Percentiles rank a stretch among this genome's conserved stretches.
phyloP scores from a whole-genome alignment of 2,329 filamentous ascomycete species.

The Cytospora schulzeri region DNA sequence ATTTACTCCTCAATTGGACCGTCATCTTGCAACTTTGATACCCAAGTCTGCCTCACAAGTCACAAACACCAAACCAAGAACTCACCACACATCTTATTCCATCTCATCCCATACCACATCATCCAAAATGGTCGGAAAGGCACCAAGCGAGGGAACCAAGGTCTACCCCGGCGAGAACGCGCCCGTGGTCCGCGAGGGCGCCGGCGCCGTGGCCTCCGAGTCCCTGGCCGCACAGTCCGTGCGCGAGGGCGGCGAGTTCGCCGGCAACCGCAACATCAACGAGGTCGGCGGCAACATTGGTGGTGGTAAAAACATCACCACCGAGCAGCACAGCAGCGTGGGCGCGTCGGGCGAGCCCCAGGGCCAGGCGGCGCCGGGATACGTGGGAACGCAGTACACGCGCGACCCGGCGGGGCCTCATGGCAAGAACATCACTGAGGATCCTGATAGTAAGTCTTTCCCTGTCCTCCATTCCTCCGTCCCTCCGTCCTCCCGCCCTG shows the following conservation, averaged over 20 bases:
- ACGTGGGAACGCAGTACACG: conserved; percentile 26
- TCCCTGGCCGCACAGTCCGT: conserved; percentile 78
- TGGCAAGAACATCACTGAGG: conserved; percentile 35
- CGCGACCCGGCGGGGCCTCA: conserved; percentile 30
- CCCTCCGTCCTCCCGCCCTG: too few species aligned
- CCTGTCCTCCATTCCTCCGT: too few species aligned
- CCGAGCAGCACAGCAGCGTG: conserved; percentile 1
- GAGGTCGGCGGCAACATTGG: not conserved
- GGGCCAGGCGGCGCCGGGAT: conserved; percentile 31
- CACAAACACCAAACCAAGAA: not conserved
- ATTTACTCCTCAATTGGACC: not conserved
- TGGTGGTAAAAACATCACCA: not conserved
- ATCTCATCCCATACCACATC: not conserved
- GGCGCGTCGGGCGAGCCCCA: conserved; percentile 23
- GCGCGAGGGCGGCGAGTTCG: conserved; percentile 60
- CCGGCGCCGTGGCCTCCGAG: conserved; percentile 66
- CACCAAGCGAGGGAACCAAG: conserved; percentile 35
- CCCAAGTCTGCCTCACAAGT: not conserved
- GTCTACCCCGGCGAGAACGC: conserved; percentile 49
- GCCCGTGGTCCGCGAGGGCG: conserved; percentile 57
- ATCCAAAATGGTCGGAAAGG: conserved; percentile 19
- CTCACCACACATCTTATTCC: not conserved
- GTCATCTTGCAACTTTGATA: not conserved
- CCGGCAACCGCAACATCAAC: conserved; percentile 50
- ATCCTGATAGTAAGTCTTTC: conserved; percentile 27